These are phyloP conservation scores for Curvularia verruculosa DNA, from an alignment of 2,329 filamentous ascomycete species.

Conservation along the genomic window DNA sequence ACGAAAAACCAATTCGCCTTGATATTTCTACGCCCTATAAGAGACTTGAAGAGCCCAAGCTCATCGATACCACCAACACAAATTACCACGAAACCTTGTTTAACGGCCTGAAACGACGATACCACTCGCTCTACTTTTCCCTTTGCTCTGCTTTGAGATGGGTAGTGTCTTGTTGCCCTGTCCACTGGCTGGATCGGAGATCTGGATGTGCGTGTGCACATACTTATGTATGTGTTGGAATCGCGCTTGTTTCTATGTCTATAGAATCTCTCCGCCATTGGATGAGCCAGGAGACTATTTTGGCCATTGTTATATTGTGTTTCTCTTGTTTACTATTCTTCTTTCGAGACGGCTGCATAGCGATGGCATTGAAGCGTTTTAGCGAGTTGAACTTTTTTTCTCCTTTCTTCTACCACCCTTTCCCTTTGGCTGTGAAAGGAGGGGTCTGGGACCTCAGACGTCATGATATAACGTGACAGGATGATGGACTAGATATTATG, in stretches of 20 bases:
- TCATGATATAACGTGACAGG: neutral
- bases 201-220: neutral
- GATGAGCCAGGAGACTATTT: neutral
- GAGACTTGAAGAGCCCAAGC: slow-evolving; percentile 48
- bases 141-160: neutral
- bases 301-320: neutral
- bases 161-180: neutral
- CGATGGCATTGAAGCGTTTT: slow-evolving; percentile 46
- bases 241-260: neutral
- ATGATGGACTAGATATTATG: neutral
- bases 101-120: neutral
- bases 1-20: slow-evolving; percentile 5
- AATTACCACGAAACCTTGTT: slow-evolving; percentile 2
- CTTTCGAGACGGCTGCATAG: slow-evolving; percentile 40
- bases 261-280: neutral
- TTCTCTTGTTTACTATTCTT: neutral
- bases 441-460: neutral
- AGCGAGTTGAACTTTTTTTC: slow-evolving; percentile 30
- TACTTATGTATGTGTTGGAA: neutral
- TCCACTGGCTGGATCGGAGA: neutral
- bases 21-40: slow-evolving; percentile 11
- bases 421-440: slow-evolving; percentile 10
- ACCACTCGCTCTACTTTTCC: neutral
- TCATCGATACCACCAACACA: slow-evolving; percentile 39
- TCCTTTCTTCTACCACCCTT: neutral